Evolutionary conservation across 805 yeast species (phyloP).

Genomic region (Zygosaccharomyces siamensis): DNA sequence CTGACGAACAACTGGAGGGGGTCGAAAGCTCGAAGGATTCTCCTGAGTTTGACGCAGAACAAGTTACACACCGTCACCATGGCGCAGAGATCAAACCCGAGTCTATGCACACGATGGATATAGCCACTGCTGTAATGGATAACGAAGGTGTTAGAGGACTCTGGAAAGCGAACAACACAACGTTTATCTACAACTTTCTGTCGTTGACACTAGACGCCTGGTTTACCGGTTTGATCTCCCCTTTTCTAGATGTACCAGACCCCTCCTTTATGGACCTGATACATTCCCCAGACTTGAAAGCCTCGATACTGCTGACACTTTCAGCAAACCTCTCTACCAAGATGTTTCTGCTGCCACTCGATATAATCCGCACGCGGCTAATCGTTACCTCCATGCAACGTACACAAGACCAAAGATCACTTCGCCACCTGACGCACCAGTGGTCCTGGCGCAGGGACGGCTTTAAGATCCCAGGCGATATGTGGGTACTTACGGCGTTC

Average conservation of each 20-base stretch:
- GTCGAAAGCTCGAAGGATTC: background rate
- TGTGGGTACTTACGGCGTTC: conserved; percentile 64
- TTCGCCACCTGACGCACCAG: conserved; percentile 58
- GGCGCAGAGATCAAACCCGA: conserved; percentile 44
- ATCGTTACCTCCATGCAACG: conserved; percentile 60
- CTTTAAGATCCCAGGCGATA: conserved; percentile 50
- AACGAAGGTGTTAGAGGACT: conserved; percentile 69
- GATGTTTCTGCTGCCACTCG: conserved; percentile 70
- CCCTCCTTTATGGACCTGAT: conserved; percentile 79
- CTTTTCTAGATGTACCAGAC: conserved; percentile 77
- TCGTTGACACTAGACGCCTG: conserved; percentile 80
- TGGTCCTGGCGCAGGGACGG: conserved; percentile 38
- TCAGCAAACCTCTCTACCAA: conserved; percentile 71
- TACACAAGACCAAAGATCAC: conserved; percentile 46
- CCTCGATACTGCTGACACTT: conserved; percentile 62
- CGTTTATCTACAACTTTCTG: conserved; percentile 72
- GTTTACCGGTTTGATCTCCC: conserved; percentile 84
- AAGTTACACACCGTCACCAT: background rate
- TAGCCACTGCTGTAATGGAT: conserved; percentile 56
- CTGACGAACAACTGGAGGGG: conserved; percentile 10
- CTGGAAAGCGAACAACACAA: conserved; percentile 70
- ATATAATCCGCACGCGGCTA: conserved; percentile 70
- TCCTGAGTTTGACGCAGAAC: background rate
- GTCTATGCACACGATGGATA: conserved; percentile 59
- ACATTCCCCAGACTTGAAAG: conserved; percentile 71